Base-by-base conservation (phyloP, 345 rosid species). In the Dovyalis caffra region DNA sequence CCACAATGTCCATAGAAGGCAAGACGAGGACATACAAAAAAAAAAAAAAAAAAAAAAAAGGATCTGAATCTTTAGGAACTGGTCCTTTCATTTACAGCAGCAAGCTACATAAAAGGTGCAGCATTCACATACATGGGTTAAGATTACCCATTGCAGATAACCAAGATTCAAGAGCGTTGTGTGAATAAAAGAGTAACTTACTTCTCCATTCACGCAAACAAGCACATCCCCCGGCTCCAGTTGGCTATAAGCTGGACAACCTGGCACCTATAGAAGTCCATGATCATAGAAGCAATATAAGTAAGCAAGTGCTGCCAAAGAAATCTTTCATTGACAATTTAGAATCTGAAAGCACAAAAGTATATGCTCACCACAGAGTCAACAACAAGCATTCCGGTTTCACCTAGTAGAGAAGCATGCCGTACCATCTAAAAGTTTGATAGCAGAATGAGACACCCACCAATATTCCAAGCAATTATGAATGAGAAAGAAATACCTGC, bases 141-240 rank as follows among this genome's bases (percentile, higher is more conserved):
- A 45, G 49, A 45, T 45, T 45, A 18, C 49, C 14, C 49, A 45
- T 45, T 15, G 49, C 20, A 3, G 5, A 12, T 45, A 14, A 45
- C 49, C 49, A 45, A 3, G 20, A 14, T 18, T 45, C 49, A 3
- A 45, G 49, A 45, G 3, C 12, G 49, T 51, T 23, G 14, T 33
- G 49, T n/a, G 20, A 64, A 12, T 43, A 58, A 29, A 25, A 20
- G 31, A 21, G 29, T 49, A 64, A 87, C 94, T 86, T 80, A 95
- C 99, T 73, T 89, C 91, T 68, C 94, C 93, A 76, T 95, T 91
- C 83, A 92, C 89, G 69, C 85, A 88, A 76, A 95, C 88, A 83
- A 95, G 98, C 75, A 95, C 92, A 86, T 92, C 99, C 51, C 99
- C 99, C 11, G 98, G 89, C 88, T 91, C 98, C 83, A 95, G 83